Percentiles rank a stretch among this genome's conserved stretches.
Conservation (phyloP, 208 protist genomes). For the Leishmania turanica region DNA sequence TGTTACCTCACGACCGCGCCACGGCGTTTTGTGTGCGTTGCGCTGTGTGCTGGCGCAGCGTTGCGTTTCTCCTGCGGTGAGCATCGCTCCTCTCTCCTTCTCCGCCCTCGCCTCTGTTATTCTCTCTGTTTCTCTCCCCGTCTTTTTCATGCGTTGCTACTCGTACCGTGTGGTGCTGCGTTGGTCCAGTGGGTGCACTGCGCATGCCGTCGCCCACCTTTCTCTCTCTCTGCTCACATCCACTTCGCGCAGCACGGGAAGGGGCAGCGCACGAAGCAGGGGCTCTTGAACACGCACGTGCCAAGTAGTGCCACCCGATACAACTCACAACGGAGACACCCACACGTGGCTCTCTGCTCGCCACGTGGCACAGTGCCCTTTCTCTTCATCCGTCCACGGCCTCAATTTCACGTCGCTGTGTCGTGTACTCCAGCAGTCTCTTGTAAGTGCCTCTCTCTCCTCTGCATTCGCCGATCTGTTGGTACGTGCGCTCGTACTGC, state of each 20-base stretch:
- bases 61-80: slow-evolving; percentile 5
- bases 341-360: not conserved
- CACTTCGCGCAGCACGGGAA: not conserved
- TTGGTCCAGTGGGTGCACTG: not conserved
- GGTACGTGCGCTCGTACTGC: not conserved
- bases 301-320: not conserved
- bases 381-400: not conserved
- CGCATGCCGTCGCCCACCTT: not conserved
- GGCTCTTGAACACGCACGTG: not conserved
- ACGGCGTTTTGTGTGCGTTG: not conserved
- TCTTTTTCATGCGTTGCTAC: not conserved
- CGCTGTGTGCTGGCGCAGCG: not conserved
- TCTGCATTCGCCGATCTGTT: not conserved
- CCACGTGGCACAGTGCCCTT: not conserved
- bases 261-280: not conserved
- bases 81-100: slow-evolving; percentile 1
- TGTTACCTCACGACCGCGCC: not conserved
- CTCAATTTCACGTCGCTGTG: not conserved
- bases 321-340: not conserved
- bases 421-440: not conserved
- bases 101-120: slow-evolving; percentile 12
- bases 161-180: not conserved
- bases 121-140: slow-evolving; percentile 3
- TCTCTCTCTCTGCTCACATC: not conserved
- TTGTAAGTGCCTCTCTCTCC: not conserved